These are phyloP conservation scores for Trebouxia sp. DNA, from an alignment of 139 green algal genomes.

Conservation along the genomic window DNA sequence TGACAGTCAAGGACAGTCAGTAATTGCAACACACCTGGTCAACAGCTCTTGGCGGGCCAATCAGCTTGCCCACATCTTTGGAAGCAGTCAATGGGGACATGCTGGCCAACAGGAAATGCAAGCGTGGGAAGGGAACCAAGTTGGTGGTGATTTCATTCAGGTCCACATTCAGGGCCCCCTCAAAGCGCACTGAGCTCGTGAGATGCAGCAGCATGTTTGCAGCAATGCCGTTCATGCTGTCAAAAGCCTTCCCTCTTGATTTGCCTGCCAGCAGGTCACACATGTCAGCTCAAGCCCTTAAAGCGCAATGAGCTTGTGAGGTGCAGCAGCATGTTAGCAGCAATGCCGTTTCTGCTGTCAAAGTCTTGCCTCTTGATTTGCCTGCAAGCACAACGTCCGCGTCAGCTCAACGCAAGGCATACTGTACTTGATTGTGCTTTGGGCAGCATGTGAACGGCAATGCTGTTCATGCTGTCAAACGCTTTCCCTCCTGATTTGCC, in stretches of 20 bases:
- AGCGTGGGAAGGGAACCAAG: constrained; percentile 70
- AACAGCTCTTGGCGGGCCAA: constrained; percentile 43
- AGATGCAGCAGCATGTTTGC: constrained; percentile 78
- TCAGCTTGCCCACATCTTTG: constrained; percentile 39
- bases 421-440: too few species aligned
- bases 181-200: constrained; percentile 74
- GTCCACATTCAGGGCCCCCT: constrained; percentile 75
- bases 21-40: constrained; percentile 54
- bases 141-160: constrained; percentile 88
- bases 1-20: too few species aligned
- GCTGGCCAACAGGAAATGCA: constrained; percentile 80
- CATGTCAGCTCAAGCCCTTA: background rate
- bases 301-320: constrained; percentile 52
- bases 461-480: too few species aligned
- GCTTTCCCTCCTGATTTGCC: too few species aligned
- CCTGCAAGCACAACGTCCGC: too few species aligned
- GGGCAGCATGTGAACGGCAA: too few species aligned
- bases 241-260: constrained; percentile 50
- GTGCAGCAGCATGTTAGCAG: constrained; percentile 74
- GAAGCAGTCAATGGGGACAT: constrained; percentile 60
- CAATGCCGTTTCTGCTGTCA: constrained; percentile 75
- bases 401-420: too few species aligned
- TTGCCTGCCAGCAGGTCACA: background rate
- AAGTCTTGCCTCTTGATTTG: constrained; percentile 45
- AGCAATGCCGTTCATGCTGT: constrained; percentile 78